Evolutionary conservation across 164 flowering plant genomes (phyloP).

Genomic region (Warburgia ugandensis): DNA sequence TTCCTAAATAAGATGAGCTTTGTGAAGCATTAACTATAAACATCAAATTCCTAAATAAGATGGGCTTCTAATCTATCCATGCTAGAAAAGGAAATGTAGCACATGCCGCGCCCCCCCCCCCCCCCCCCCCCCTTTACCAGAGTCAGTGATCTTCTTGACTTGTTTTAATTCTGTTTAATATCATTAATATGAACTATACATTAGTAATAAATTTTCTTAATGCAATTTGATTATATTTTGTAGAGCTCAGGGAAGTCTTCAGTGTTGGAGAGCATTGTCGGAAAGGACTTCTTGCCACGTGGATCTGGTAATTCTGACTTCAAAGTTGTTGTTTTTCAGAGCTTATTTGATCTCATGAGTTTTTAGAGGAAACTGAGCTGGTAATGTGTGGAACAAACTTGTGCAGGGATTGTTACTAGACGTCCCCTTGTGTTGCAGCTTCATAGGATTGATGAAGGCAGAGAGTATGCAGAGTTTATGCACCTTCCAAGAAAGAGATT

Average conservation of each 20-base stretch:
- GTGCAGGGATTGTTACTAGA: slow-evolving; percentile 82
- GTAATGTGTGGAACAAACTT: neutral
- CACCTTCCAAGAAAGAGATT: slow-evolving; percentile 74
- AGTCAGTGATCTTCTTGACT: too few species aligned
- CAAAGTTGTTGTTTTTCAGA: neutral
- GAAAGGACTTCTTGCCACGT: slow-evolving; percentile 81
- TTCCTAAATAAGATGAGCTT: too few species aligned
- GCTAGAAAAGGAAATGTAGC: too few species aligned
- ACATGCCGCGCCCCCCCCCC: too few species aligned
- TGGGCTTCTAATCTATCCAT: too few species aligned
- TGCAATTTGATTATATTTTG: slow-evolving; percentile 2
- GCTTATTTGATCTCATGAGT: neutral
- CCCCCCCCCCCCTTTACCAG: too few species aligned
- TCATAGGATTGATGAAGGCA: slow-evolving; percentile 71
- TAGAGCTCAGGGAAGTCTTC: slow-evolving; percentile 83
- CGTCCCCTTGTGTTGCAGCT: slow-evolving; percentile 93
- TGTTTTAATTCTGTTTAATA: neutral
- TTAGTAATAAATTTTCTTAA: neutral
- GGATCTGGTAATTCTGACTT: slow-evolving; percentile 52
- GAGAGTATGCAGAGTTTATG: slow-evolving; percentile 91
- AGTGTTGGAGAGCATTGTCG: slow-evolving; percentile 74
- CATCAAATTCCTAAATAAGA: too few species aligned
- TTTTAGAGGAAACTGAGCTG: neutral
- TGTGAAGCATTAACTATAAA: too few species aligned
- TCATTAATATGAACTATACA: neutral